Percentiles rank a stretch among this genome's conserved stretches.
Evolutionary conservation across 2,329 filamentous ascomycete genomes (phyloP).

Genomic region (Mollisiaceae sp.): DNA sequence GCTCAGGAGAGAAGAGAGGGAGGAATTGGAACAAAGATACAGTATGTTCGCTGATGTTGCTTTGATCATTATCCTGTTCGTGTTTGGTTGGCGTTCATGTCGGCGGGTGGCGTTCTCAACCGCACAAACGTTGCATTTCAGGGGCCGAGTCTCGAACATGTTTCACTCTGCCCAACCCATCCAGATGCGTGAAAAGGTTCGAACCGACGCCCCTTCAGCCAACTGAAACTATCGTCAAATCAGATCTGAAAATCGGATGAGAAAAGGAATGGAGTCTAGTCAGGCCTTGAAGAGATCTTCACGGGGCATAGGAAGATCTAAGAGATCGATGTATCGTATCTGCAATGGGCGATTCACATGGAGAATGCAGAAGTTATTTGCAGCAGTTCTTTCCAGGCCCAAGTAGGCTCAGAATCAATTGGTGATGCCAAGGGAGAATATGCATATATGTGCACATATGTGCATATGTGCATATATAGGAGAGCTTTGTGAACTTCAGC

Average conservation of each 20-base stretch:
- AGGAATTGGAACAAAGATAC: not conserved
- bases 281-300: slow-evolving; percentile 14
- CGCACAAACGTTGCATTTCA: slow-evolving; percentile 10
- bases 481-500: not conserved
- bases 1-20: not conserved
- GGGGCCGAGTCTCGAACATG: slow-evolving; percentile 17
- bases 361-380: not conserved
- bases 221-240: slow-evolving; percentile 12
- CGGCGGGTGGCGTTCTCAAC: not conserved
- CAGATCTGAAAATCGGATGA: slow-evolving; percentile 4
- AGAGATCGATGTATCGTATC: slow-evolving; percentile 15
- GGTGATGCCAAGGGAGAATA: not conserved
- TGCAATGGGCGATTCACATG: not conserved
- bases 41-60: not conserved
- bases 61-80: not conserved
- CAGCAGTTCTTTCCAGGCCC: not conserved
- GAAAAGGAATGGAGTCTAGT: not conserved
- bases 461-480: no score
- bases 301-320: slow-evolving; percentile 7
- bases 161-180: slow-evolving; percentile 11
- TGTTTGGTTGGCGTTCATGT: not conserved
- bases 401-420: not conserved
- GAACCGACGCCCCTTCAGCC: not conserved
- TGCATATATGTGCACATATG: no score
- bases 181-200: not conserved